Base-by-base conservation (phyloP, 1,284 basidiomycete genomes). In the Irpex sp. region DNA sequence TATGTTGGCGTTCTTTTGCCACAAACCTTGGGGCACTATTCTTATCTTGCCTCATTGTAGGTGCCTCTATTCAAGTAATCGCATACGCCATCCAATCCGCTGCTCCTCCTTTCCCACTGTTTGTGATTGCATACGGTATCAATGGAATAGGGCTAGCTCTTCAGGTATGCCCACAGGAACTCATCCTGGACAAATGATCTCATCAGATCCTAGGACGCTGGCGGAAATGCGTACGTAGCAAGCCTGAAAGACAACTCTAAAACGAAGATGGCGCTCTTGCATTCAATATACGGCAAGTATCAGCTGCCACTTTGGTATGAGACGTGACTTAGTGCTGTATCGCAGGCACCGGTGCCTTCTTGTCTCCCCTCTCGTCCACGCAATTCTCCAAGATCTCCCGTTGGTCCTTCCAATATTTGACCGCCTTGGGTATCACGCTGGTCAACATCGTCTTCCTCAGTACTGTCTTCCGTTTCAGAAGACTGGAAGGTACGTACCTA, bases 321-420 rank as follows among this genome's bases (percentile, higher is more conserved):
- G 32, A 38, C 32, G 7, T 38, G 32, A 38, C 32, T 38, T 38
- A 38, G 32, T 38, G 3, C 3, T 10, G 6, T n/a, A 27, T 27
- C 11, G 24, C 66, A 92, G 90, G 90, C 4, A 79, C 85, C 9
- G 92, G 92, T 1, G 92, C 91, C 2, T 78, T 92, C 5, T 79
- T 82, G 6, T 82, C 91, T 3, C 92, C 92, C 2, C 84, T 94
- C 6, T 84, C 89, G 1, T 84, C 92, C 0, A 94, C 92, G 0
- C 89, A 92, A 66, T 93, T 93, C 73, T 81, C 90, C 2, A 83
- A 85, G 67, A 76, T 84, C 54, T 76, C 73, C 0, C 82, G 79
- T 67, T 90, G 90, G 86, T 93, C 91, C 9, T 89, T 89, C 76
- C 91, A 93, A 78, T 94, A 89, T 78, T 82, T 93, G 10, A 82